Evolutionary conservation across 352 stramenopile species (phyloP).

Genomic region (Pythium phragmitis): DNA sequence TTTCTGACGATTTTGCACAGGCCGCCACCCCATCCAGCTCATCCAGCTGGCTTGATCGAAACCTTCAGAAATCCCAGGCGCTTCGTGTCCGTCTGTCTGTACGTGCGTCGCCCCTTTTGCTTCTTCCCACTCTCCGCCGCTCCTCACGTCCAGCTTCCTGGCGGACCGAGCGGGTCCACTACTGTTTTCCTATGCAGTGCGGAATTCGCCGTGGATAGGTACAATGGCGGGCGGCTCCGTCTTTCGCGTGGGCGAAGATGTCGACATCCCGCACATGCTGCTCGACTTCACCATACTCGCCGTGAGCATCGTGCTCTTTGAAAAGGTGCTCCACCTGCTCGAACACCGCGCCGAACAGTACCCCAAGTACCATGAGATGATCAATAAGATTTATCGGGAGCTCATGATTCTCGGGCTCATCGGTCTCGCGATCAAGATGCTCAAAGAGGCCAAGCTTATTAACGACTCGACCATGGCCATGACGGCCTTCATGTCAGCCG

Average conservation of each 20-base stretch:
- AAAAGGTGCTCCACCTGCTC: conserved; percentile 43
- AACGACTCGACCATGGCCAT: conserved; percentile 18
- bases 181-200: neutral
- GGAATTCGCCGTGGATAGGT: neutral
- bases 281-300: conserved; percentile 47
- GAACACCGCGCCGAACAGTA: conserved; percentile 45
- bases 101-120: neutral
- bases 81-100: neutral
- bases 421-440: conserved; percentile 30
- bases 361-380: conserved; percentile 66
- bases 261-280: conserved; percentile 56
- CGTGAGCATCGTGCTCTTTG: conserved; percentile 45
- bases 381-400: conserved; percentile 42
- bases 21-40: neutral
- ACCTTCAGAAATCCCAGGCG: neutral
- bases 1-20: neutral
- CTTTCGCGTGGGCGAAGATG: conserved; percentile 49
- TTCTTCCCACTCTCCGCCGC: neutral
- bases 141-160: neutral
- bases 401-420: conserved; percentile 4
- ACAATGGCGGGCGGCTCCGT: conserved; percentile 34
- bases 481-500: conserved; percentile 34
- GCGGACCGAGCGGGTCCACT: neutral
- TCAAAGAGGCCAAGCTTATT: conserved; percentile 23
- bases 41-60: conserved; percentile 7